Percentiles rank a stretch among this genome's conserved stretches.
These are phyloP conservation scores for Sambucus nigra DNA, from an alignment of 129 eudicot genomes.

Conservation along the genomic window DNA sequence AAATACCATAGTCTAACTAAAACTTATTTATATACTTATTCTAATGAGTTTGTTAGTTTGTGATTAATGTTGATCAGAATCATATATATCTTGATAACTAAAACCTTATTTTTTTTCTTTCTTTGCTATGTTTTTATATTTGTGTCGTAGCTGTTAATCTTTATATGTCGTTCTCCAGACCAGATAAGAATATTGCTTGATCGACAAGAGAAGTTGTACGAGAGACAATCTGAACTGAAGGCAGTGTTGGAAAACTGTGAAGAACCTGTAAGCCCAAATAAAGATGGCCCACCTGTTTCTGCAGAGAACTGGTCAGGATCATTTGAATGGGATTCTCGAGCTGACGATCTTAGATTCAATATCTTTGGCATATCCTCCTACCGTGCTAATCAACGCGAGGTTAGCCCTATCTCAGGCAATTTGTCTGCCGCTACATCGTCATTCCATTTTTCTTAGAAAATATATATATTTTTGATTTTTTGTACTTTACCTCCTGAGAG, in stretches of 20 bases:
- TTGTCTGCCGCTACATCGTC: not conserved
- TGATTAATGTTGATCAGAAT: too few relatives aligned
- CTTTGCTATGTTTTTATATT: not conserved
- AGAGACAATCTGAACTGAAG: constrained; percentile 80
- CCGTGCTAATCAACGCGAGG: constrained; percentile 97
- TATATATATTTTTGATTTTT: too few relatives aligned
- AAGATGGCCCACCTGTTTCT: constrained; percentile 33
- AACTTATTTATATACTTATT: too few relatives aligned
- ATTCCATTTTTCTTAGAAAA: too few relatives aligned
- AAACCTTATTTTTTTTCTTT: not conserved
- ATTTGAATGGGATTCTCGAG: constrained; percentile 79
- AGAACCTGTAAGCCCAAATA: constrained; percentile 24
- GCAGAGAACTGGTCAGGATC: constrained; percentile 76
- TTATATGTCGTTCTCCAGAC: constrained; percentile 29
- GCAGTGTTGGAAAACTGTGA: constrained; percentile 54
- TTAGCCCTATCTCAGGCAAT: constrained; percentile 14
- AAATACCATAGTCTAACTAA: too few relatives aligned
- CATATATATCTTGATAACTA: too few relatives aligned
- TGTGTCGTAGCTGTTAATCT: not conserved
- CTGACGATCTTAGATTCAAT: constrained; percentile 73
- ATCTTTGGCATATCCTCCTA: constrained; percentile 74
- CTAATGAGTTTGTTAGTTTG: too few relatives aligned
- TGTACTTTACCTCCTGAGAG: too few relatives aligned
- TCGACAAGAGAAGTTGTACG: constrained; percentile 71
- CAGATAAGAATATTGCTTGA: constrained; percentile 72